Evolutionary conservation across 2,329 filamentous ascomycete genomes (phyloP), one percentile per base, ranked within the genome.

Genomic region (Epichloe brachyelytri): DNA sequence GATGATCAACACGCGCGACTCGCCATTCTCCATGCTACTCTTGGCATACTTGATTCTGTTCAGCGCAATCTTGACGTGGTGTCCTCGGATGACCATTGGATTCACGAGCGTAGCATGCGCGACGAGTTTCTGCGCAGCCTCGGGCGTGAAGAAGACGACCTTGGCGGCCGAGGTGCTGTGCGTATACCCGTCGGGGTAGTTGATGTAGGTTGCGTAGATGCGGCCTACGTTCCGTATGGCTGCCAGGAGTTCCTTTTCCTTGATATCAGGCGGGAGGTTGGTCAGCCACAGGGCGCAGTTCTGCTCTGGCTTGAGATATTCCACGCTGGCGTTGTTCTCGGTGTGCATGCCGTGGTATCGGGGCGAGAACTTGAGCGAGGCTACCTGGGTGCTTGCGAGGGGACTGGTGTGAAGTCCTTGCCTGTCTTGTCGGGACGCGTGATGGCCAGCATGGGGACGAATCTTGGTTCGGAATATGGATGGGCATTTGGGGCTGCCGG

Each of bases 261-360:
- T 69, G 41, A 74, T 60, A 49, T 66, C 54, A 0, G 71, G 64
- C 0, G 76, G 73, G 0, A 80, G 67, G 47, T 75, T 73, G 2
- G 71, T 75, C 26, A 80, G 55, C 71, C 75, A 80, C 1, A 80
- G 63, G 0, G 74, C 68, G 34, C 75, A 77, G 60, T 77, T 79
- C 34, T 68, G 49, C 11, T 64, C 61, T 0, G 60, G 50, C 0
- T 53, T 8, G 5, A 70, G 61, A 22, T 62, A 49, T 12, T 64
- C 57, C 3, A 60, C 60, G 49, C 66, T 68, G 39, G 67, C 67
- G 47, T 70, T 70, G 15, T 56, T 58, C 4, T 59, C 54, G 5
- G 58, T 66, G 45, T 68, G 67, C 53, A 66, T 65, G 12, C 67
- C 67, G 44, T 61, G 62, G 50, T 70, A 70, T 44, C 61, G 63